phyloP scores from a whole-genome alignment of 2,329 filamentous ascomycete genomes.

The Magnaporthiopsis poae region DNA sequence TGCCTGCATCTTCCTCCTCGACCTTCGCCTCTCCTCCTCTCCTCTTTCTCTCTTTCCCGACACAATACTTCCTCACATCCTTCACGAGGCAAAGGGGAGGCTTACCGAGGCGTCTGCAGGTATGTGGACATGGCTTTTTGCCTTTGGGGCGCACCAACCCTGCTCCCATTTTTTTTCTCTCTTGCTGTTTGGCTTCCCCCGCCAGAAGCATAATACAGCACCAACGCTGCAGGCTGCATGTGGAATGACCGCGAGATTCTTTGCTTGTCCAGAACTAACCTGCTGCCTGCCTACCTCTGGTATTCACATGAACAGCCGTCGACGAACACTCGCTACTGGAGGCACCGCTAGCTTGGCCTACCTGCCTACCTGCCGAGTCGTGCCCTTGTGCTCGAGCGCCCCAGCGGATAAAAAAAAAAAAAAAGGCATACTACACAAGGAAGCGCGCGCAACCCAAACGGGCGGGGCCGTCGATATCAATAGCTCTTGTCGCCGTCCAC shows the following conservation, averaged over 20 bases:
- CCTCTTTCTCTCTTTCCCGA: not conserved
- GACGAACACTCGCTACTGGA: not conserved
- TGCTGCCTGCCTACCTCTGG: not conserved
- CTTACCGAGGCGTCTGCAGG: not conserved
- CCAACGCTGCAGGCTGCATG: not conserved
- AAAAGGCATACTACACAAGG: not conserved
- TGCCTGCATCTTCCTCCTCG: conserved; percentile 9
- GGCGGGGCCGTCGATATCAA: conserved; percentile 4
- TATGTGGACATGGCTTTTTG: not conserved
- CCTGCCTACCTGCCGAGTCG: not conserved
- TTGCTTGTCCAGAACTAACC: not conserved
- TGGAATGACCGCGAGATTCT: not conserved
- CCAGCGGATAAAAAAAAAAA: not conserved
- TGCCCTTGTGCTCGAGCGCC: not conserved
- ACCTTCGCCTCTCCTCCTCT: conserved; percentile 5
- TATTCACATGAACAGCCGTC: conserved; percentile 1
- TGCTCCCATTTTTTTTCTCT: not conserved
- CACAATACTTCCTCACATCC: conserved; percentile 3
- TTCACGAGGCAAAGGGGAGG: not conserved
- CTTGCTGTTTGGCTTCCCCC: not conserved
- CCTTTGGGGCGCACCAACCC: conserved; percentile 2
- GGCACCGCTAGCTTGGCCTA: not conserved
- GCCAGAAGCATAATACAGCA: not conserved
- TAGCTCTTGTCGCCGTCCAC: not conserved
- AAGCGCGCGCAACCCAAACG: conserved; percentile 1